These are phyloP conservation scores for Bipolaris victoriae DNA, from an alignment of 2,329 filamentous ascomycete species.

Conservation along the genomic window DNA sequence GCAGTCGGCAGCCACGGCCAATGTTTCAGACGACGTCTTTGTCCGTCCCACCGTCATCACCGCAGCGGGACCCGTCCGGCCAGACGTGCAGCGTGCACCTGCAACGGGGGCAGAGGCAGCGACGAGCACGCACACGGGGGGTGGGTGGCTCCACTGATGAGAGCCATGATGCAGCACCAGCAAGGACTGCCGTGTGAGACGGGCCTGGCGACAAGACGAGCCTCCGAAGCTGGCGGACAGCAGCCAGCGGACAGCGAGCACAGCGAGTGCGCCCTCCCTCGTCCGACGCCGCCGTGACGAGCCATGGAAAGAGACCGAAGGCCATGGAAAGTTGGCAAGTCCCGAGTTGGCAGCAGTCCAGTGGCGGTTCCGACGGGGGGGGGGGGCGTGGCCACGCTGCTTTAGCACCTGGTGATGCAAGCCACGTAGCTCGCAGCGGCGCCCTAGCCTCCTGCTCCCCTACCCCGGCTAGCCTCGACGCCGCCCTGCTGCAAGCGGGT, in stretches of 20 bases:
- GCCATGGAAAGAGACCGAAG: constrained; percentile 18
- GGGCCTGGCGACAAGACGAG: neutral
- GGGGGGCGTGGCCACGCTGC: constrained; percentile 22
- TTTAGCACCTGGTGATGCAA: constrained; percentile 19
- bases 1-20: constrained; percentile 16
- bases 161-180: constrained; percentile 1
- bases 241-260: neutral
- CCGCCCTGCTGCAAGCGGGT: constrained; percentile 16
- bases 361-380: constrained; percentile 16
- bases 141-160: neutral
- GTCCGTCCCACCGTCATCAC: constrained; percentile 14
- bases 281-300: constrained; percentile 1
- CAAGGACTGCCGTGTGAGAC: no score
- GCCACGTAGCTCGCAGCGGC: constrained; percentile 11
- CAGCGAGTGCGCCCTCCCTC: neutral
- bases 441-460: neutral
- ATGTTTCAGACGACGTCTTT: constrained; percentile 29
- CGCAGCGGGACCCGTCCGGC: neutral
- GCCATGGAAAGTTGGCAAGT: constrained; percentile 25
- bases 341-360: neutral
- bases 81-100: neutral
- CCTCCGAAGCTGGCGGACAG: neutral
- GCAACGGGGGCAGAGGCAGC: neutral
- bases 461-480: constrained; percentile 22
- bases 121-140: neutral